Evolutionary conservation across 176 grass and related monocot species (phyloP).

Genomic region (Rhynchospora tenuis): DNA sequence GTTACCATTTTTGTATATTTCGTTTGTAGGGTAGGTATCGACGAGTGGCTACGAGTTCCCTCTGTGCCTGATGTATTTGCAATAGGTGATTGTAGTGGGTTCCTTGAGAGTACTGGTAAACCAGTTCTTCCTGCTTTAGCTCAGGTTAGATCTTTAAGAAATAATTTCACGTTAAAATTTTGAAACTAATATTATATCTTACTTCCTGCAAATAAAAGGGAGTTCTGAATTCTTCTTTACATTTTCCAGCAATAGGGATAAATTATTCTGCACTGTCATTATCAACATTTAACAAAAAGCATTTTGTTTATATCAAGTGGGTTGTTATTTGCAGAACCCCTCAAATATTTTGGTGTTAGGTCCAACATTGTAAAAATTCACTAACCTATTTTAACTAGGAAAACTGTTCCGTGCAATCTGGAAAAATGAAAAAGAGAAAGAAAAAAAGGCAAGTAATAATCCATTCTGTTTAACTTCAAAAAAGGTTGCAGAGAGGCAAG

Average conservation of each 20-base stretch:
- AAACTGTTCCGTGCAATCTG: not conserved
- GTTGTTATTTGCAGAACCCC: not conserved
- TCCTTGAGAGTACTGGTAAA: slow-evolving; percentile 74
- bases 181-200: too few species aligned
- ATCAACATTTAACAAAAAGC: not conserved
- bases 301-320: not conserved
- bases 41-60: slow-evolving; percentile 87
- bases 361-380: not conserved
- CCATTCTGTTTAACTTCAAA: not conserved
- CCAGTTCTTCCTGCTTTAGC: slow-evolving; percentile 82
- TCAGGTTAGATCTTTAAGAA: slow-evolving; percentile 45
- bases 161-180: not conserved
- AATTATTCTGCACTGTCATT: not conserved
- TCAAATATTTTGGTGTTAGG: not conserved
- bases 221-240: not conserved
- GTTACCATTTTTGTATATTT: not conserved
- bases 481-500: slow-evolving; percentile 92
- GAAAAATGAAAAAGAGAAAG: not conserved
- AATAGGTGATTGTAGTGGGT: slow-evolving; percentile 91
- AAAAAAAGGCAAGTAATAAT: not conserved
- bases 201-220: not conserved
- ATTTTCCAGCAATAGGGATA: not conserved
- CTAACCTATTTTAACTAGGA: not conserved
- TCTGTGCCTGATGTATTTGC: slow-evolving; percentile 71
- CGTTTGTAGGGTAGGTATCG: slow-evolving; percentile 67